Evolutionary conservation across 1,284 basidiomycete genomes (phyloP), one percentile per base, ranked within the genome.

Genomic region (Salmacisia buchloeana): DNA sequence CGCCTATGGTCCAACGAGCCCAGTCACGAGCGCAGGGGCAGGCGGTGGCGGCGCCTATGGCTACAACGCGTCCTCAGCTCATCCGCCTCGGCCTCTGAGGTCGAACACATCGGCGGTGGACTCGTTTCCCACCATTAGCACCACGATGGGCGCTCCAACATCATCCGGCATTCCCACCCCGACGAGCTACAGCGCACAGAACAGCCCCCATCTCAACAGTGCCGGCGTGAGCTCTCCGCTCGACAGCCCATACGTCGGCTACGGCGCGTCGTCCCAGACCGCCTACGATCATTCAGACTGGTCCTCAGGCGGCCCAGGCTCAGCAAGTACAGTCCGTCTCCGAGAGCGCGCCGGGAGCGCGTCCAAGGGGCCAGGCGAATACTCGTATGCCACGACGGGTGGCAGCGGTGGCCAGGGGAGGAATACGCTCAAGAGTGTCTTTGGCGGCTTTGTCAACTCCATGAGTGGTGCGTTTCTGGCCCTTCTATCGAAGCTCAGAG

Each of bases 381-480:
- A 25, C 56, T 58, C 56, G 7, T 38, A 58, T 36, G 56, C 35
- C 35, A 39, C 35, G 4, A 33, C 23, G 21, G 35, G 36, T 25
- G 56, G 56, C 35, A 6, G 18, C 5, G 49, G 49, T 3, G 29
- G 29, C 6, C 49, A 54, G 29, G 49, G 49, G 7, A 41, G 65
- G 15, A 69, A 65, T 29, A 68, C 76, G 0, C 74, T 80, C 70
- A 80, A 80, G 63, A 77, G 73, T 63, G 78, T 80, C 65, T 74
- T 80, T 70, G 79, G 78, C 58, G 78, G 78, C 33, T 75, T 80
- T 36, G 78, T 80, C 61, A 78, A 78, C 60, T 79, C 77, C 3
- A 78, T 80, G 70, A 80, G 75, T 63, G 75, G 71, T 68, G 59
- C 63, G 64, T 66, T 18, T 29, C 27, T 33, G 29, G 7, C 46